Evolutionary conservation across 208 protist genomes (phyloP).

Genomic region (Trypanosoma cruzi): DNA sequence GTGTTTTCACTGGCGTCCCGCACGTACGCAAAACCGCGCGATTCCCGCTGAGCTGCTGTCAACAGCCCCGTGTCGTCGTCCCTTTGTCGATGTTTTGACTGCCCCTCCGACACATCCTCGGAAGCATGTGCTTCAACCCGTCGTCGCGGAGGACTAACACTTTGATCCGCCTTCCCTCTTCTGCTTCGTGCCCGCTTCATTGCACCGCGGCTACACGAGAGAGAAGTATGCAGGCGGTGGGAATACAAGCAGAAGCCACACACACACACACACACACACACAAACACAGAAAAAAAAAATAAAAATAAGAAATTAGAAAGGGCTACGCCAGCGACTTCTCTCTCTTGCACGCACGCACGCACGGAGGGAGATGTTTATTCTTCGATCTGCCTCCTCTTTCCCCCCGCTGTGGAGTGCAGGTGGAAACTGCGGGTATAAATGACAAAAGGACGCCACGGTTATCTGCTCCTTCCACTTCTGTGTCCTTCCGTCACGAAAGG

Average conservation of each 20-base stretch:
- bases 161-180: neutral
- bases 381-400: neutral
- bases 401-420: neutral
- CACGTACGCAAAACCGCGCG: conserved; percentile 12
- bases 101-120: conserved; percentile 4
- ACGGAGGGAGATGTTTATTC: neutral
- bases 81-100: neutral
- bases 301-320: too few species aligned
- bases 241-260: neutral
- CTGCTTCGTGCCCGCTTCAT: conserved; percentile 24
- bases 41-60: neutral
- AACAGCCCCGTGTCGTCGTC: neutral
- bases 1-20: conserved; percentile 4
- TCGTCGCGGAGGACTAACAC: conserved; percentile 5
- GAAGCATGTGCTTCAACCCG: neutral
- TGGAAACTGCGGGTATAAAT: neutral
- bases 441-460: neutral
- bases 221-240: neutral
- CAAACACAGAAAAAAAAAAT: neutral
- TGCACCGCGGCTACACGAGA: neutral
- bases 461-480: neutral
- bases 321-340: too few species aligned
- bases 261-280: neutral
- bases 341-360: neutral
- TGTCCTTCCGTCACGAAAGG: neutral